phyloP scores from a whole-genome alignment of 1,284 basidiomycete species.

The Ganoderma lucidum region DNA sequence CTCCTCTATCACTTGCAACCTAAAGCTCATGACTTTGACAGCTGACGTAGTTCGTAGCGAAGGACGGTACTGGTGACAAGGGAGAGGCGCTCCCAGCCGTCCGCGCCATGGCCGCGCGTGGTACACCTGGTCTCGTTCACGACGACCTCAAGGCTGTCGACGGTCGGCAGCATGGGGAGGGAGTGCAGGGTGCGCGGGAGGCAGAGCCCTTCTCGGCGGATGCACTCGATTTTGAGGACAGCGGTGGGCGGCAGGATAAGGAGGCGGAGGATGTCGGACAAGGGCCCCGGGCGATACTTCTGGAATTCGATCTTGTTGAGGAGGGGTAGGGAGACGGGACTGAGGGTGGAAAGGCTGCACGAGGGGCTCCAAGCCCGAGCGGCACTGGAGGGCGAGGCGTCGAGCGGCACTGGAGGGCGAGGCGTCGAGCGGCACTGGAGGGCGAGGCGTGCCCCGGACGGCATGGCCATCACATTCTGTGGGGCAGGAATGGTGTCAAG shows the following conservation, averaged over 20 bases:
- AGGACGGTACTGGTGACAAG: background rate
- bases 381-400: background rate
- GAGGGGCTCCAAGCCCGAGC: conserved; percentile 4
- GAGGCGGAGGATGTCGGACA: conserved; percentile 14
- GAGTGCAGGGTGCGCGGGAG: conserved; percentile 2
- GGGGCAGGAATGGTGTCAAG: too few species aligned
- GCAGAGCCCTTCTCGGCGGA: background rate
- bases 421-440: too few species aligned
- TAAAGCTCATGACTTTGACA: too few species aligned
- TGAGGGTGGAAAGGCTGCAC: background rate
- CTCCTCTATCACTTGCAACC: too few species aligned
- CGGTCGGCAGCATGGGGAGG: background rate
- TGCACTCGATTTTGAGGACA: background rate
- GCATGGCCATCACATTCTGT: too few species aligned
- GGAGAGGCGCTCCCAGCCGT: background rate
- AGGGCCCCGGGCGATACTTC: background rate
- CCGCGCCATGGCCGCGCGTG: background rate
- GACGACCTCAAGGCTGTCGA: conserved; percentile 2
- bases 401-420: too few species aligned
- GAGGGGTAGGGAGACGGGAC: conserved; percentile 1
- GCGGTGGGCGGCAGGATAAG: conserved; percentile 9
- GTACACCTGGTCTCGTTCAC: conserved; percentile 1
- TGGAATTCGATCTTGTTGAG: conserved; percentile 11
- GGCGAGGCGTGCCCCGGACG: too few species aligned
- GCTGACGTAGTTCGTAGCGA: too few species aligned